Evolutionary conservation across 129 eudicot species (phyloP).

Genomic region (Escallonia rubra): DNA sequence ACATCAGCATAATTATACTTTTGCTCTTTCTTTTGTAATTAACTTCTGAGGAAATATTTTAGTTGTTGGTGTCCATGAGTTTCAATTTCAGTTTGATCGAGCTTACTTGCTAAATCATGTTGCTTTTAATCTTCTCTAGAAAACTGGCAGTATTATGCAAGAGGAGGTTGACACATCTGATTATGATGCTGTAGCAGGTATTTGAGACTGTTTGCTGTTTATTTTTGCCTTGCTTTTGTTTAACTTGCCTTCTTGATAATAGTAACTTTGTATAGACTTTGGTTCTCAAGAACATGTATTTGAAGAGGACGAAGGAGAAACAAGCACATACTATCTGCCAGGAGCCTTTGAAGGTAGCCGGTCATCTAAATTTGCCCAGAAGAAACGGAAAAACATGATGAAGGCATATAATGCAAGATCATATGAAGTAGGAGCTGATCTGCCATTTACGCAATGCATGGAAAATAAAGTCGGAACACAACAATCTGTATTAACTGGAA

Average conservation of each 20-base stretch:
- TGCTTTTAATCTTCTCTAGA: conserved; percentile 32
- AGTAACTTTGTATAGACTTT: conserved; percentile 26
- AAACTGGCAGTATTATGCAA: conserved; percentile 51
- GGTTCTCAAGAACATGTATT: conserved; percentile 51
- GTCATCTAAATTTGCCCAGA: conserved; percentile 48
- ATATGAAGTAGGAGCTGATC: conserved; percentile 52
- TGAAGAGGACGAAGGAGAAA: conserved; percentile 87
- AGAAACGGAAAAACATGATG: conserved; percentile 48
- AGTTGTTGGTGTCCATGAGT: neutral
- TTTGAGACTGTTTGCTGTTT: neutral
- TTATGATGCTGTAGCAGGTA: conserved; percentile 76
- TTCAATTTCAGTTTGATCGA: conserved; percentile 1
- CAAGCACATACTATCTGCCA: conserved; percentile 53
- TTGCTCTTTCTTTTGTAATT: neutral
- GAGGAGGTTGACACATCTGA: conserved; percentile 81
- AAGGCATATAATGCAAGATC: conserved; percentile 47
- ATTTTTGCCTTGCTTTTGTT: neutral
- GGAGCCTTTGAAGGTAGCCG: conserved; percentile 53
- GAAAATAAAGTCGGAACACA: conserved; percentile 54
- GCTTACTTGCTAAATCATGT: conserved; percentile 2
- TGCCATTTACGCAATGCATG: conserved; percentile 30
- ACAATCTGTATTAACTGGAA: conserved; percentile 48
- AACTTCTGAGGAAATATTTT: neutral
- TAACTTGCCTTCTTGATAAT: neutral
- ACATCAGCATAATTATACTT: too few relatives aligned